Percentiles rank a stretch among this genome's conserved stretches.
phyloP scores from a whole-genome alignment of 2,329 filamentous ascomycete species.

The Verticillium tricorpus region DNA sequence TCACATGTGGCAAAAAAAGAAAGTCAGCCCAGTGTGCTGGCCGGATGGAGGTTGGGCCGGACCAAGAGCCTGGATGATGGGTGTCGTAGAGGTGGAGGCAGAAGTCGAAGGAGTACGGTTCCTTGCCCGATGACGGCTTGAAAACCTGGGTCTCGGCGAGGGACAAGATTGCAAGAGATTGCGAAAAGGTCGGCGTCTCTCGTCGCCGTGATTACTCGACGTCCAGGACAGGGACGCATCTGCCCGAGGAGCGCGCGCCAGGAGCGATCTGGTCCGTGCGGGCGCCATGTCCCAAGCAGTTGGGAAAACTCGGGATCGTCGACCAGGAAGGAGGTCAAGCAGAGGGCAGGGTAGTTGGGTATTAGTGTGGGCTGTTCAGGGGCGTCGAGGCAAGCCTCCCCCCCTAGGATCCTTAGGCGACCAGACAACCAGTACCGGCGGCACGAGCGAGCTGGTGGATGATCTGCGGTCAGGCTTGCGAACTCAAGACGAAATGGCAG shows the following conservation, averaged over 20 bases:
- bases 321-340: not conserved
- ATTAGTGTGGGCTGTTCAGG: not conserved
- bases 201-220: not conserved
- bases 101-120: not conserved
- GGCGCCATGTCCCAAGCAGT: not conserved
- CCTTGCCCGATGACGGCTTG: no score
- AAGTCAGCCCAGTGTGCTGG: not conserved
- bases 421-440: not conserved
- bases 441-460: not conserved
- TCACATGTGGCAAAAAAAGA: not conserved
- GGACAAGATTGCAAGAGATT: no score
- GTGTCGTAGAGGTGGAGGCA: not conserved
- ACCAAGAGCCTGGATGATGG: not conserved
- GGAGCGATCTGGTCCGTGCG: not conserved
- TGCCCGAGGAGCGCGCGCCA: not conserved
- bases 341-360: not conserved
- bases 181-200: no score
- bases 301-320: not conserved
- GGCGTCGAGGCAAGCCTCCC: not conserved
- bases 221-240: not conserved
- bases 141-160: no score
- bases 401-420: not conserved
- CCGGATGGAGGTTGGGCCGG: not conserved
- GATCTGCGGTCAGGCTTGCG: not conserved
- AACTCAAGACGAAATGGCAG: not conserved